phyloP scores from a whole-genome alignment of 345 rosid species.

The Theobroma cacao region DNA sequence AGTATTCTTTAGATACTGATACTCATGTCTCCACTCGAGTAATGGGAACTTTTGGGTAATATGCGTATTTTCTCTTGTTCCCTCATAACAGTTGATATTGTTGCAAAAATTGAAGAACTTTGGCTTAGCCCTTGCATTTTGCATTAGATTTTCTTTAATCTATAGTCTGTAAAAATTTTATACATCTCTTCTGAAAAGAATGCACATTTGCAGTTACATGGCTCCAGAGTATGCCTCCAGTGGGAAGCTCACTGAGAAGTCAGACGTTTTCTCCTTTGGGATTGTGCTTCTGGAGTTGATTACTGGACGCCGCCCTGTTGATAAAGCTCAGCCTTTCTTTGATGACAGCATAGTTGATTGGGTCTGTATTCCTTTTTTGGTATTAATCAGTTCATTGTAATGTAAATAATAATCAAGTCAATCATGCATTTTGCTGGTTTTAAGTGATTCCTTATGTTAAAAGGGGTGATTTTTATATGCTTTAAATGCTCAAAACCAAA shows the following conservation, averaged over 20 bases:
- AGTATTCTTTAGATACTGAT: conserved; percentile 60
- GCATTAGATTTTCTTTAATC: not conserved
- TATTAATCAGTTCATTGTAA: not conserved
- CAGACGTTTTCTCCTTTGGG: conserved; percentile 87
- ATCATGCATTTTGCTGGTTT: not conserved
- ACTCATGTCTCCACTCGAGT: conserved; percentile 90
- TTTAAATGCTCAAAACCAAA: not conserved
- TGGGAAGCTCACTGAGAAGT: conserved; percentile 82
- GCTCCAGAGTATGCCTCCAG: conserved; percentile 93
- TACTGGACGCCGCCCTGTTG: conserved; percentile 75
- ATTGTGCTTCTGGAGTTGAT: conserved; percentile 86
- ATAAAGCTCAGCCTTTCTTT: conserved; percentile 40
- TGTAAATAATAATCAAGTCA: not conserved
- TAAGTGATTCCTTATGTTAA: not conserved
- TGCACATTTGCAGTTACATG: conserved; percentile 54
- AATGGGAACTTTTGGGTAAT: conserved; percentile 94
- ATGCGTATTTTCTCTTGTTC: not conserved
- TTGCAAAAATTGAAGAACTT: not conserved
- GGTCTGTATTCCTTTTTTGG: conserved; percentile 39
- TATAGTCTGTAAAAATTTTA: not conserved
- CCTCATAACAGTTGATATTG: not conserved
- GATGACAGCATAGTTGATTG: conserved; percentile 90
- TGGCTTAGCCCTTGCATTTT: not conserved
- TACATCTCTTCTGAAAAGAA: conserved; percentile 5
- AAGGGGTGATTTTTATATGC: not conserved